These are phyloP conservation scores for Diaporthe vaccinii DNA, from an alignment of 2,329 filamentous ascomycete species.

Conservation along the genomic window DNA sequence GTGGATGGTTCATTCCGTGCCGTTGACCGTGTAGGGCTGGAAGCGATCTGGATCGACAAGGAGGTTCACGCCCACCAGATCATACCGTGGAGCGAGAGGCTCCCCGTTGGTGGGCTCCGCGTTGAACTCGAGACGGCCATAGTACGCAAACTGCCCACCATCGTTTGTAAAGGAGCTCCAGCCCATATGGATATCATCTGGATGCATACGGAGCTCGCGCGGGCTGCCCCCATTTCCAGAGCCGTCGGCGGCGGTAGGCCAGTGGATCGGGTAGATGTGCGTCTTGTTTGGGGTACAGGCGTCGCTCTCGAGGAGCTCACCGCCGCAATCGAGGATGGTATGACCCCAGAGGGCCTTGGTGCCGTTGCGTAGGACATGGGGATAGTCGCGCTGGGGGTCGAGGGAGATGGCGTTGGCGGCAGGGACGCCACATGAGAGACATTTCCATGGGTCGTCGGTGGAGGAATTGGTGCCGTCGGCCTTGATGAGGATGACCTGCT, in stretches of 20 bases:
- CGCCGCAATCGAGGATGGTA: conserved; percentile 56
- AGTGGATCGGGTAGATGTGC: conserved; percentile 57
- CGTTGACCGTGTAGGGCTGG: conserved; percentile 39
- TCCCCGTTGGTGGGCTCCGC: conserved; percentile 34
- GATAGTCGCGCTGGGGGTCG: conserved; percentile 49
- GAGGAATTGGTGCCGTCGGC: conserved; percentile 55
- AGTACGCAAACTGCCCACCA: conserved; percentile 5
- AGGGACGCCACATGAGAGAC: conserved; percentile 59
- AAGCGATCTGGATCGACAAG: conserved; percentile 49
- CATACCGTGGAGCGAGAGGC: conserved; percentile 50
- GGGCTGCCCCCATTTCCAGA: conserved; percentile 43
- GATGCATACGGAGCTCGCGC: conserved; percentile 60
- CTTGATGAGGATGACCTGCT: conserved; percentile 59
- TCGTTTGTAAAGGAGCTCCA: conserved; percentile 54
- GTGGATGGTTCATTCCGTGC: conserved; percentile 49
- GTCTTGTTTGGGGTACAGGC: conserved; percentile 53
- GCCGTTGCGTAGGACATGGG: conserved; percentile 57
- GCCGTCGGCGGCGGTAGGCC: conserved; percentile 48
- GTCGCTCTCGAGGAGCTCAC: conserved; percentile 49
- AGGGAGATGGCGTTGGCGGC: conserved; percentile 45
- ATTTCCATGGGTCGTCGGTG: conserved; percentile 62
- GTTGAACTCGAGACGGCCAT: conserved; percentile 56
- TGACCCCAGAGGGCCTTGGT: conserved; percentile 51
- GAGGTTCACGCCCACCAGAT: conserved; percentile 54
- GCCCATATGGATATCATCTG: conserved; percentile 58